Conservation (phyloP, 2,329 filamentous ascomycete genomes). For the Colletotrichum neosansevieriae region DNA sequence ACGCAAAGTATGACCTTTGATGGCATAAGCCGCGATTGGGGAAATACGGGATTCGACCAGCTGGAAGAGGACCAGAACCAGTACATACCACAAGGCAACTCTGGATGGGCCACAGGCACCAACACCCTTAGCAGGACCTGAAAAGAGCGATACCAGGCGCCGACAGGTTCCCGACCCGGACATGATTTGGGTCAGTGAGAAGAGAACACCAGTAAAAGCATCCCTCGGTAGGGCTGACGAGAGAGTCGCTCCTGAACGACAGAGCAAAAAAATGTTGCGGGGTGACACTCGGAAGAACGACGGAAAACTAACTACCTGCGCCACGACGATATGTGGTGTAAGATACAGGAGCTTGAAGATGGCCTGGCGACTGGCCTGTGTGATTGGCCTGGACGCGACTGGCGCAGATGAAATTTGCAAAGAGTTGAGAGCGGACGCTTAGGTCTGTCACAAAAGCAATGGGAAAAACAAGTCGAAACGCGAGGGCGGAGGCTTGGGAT, state of each 20-base stretch:
- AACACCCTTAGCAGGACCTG: slow-evolving; percentile 28
- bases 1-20: slow-evolving; percentile 24
- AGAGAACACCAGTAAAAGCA: neutral
- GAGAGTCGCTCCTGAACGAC: slow-evolving; percentile 24
- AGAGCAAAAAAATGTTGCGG: slow-evolving; percentile 32
- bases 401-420: no score
- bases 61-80: slow-evolving; percentile 32
- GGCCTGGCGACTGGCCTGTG: no score
- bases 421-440: no score
- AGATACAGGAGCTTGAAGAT: neutral
- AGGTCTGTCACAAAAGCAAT: no score
- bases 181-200: neutral
- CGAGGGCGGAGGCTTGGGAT: no score
- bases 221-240: neutral
- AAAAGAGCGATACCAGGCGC: slow-evolving; percentile 14
- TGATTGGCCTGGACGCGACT: no score
- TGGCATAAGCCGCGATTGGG: slow-evolving; percentile 30
- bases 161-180: neutral
- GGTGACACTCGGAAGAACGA: neutral
- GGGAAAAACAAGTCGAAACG: no score
- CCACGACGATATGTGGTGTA: neutral
- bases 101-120: slow-evolving; percentile 21
- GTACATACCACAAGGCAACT: slow-evolving; percentile 27
- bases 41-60: slow-evolving; percentile 18
- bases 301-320: neutral